Base-by-base conservation (phyloP, 176 grass and related monocot genomes). In the Raddia distichophylla region DNA sequence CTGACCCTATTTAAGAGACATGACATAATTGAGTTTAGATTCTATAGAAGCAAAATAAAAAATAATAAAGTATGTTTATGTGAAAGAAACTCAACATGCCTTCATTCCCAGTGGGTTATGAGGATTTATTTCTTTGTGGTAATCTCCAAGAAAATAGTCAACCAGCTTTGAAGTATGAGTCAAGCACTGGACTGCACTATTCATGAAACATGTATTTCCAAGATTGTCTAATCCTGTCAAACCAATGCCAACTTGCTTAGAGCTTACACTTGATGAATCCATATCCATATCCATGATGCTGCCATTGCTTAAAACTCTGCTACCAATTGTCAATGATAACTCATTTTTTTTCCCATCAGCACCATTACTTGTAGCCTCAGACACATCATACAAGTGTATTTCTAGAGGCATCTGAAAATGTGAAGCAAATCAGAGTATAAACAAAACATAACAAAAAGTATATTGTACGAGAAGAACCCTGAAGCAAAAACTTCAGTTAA, bases 161-260 rank as follows among this genome's bases (percentile, higher is more conserved):
- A 95, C 91, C 47, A 98, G 86, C 72, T 98, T 91, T 73, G 88
- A 58, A 8, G 96, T 98, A 88, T 98, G 96, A 80, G 87, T 85
- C 87, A 98, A 88, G 69, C 96, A 98, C 80, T 98, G 96, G 16
- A 98, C 69, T 65, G 93, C 92, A 83, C 96, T 98, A 79, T 98
- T 98, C 96, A 98, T 95, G 80, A 93, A 98, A 79, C 95, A 98
- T 76, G 95, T 98, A 83, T 98, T 98, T 74, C 95, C 95, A 67
- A 95, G 90, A 84, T 95, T 98, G 66, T 98, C 92, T 75, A 98
- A 67, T 74, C 92, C 95, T 72, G 67, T 87, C 82, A 98, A 87
- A 60, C 95, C 95, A 61, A 74, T 89, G 42, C 90, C 92, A 86
- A 87, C 86, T 89, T 85, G 74, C 76, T 87, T 91, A 47, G 44